Conservation (phyloP, 2,329 filamentous ascomycete genomes). For the Colletotrichum filicis region DNA sequence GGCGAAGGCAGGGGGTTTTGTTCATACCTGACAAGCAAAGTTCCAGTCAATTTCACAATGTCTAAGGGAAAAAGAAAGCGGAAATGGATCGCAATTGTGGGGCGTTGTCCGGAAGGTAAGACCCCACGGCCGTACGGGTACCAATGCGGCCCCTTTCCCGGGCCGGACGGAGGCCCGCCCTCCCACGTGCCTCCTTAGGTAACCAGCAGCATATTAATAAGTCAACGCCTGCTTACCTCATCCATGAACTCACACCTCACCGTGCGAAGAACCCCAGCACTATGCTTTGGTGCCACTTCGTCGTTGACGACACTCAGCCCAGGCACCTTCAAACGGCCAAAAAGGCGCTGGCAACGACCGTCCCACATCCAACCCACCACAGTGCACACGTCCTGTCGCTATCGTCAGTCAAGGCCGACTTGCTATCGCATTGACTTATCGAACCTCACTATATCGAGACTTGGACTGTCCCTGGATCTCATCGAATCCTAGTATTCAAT, state of each 20-base stretch:
- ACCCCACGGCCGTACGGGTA: neutral
- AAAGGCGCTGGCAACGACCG: neutral
- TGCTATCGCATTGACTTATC: neutral
- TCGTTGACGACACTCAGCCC: neutral
- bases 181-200: neutral
- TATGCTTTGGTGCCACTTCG: neutral
- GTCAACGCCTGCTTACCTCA: neutral
- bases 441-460: neutral
- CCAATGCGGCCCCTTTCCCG: neutral
- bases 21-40: neutral
- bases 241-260: neutral
- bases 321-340: neutral
- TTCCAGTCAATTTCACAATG: neutral
- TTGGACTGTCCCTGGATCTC: neutral
- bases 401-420: neutral
- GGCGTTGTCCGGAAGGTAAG: neutral
- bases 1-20: neutral
- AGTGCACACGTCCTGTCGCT: neutral
- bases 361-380: neutral
- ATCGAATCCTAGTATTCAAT: neutral
- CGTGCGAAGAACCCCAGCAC: neutral
- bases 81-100: neutral
- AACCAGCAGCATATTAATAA: neutral
- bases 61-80: neutral
- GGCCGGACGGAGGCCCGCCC: neutral